Base-by-base conservation (phyloP, 371 early-diverging fungal genomes). In the Mucor piriformis region DNA sequence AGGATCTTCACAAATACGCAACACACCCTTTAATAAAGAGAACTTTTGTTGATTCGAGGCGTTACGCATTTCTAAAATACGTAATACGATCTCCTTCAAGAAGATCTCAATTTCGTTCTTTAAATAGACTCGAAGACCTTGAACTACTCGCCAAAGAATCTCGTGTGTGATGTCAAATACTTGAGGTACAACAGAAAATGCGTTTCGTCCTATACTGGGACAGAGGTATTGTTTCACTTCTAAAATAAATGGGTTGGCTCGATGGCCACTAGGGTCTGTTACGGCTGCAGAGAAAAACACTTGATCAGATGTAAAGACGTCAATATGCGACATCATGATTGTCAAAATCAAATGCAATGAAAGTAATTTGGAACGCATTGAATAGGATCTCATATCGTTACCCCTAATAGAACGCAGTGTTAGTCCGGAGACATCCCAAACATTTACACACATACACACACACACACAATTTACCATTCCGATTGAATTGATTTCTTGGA, bases 171-270 rank as follows among this genome's bases (percentile, higher is more conserved):
- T 80, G 38, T 95, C 95, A 63, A 92, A 92, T 10, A 95, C 89
- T 64, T 88, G 88, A 0, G 90, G 86, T 32, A 91, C 87, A 2
- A 87, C 70, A 29, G 91, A 88, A 12, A 87, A 88, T 12, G 91
- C 87, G 63, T 94, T 95, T 29, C 92, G 72, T 33, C 85, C 87
- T 16, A 95, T 69, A 49, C 86, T 84, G n/a, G 94, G 75, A 59
- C 92, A 90, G 7, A 95, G 67, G 40, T 92, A 90, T 69, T 92
- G 90, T 71, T 93, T 93, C 21, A 92, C 85, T 34, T 92, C 90
- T 6, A 89, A 83, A 27, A 93, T 82, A 57, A 95, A 88, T 6
- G 88, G 88, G 23, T 74, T 77, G 21, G 62, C 59, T 42, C 40
- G 43, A 32, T 55, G 59, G 20, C 58, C 67, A 44, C 55, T 67